Percentiles rank a stretch among this genome's conserved stretches.
These are phyloP conservation scores for Penstemon barbatus DNA, from an alignment of 257 asterid genomes.

Conservation along the genomic window DNA sequence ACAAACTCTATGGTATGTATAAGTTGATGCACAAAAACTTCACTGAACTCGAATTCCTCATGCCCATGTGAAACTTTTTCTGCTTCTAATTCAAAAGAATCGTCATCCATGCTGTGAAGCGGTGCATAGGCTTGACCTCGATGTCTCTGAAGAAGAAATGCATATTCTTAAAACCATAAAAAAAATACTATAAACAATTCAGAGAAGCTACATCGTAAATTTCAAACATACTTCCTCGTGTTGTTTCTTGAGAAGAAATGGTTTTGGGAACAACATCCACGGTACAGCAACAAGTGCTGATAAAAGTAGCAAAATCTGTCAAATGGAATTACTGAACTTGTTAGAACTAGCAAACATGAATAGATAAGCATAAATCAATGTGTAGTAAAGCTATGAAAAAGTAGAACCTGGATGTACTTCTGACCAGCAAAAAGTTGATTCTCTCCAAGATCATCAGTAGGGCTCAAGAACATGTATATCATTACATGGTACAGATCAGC, in stretches of 20 bases:
- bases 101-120: slow-evolving; percentile 40
- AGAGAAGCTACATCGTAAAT: not conserved
- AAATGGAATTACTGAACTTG: slow-evolving; percentile 5
- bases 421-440: slow-evolving; percentile 62
- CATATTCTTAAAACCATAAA: slow-evolving; percentile 17
- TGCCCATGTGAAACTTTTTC: slow-evolving; percentile 42
- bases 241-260: slow-evolving; percentile 57
- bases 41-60: slow-evolving; percentile 61
- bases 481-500: slow-evolving; percentile 69
- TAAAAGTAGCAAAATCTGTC: slow-evolving; percentile 49
- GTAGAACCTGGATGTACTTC: slow-evolving; percentile 55
- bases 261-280: slow-evolving; percentile 71
- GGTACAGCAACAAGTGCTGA: slow-evolving; percentile 67
- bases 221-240: slow-evolving; percentile 49
- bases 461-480: slow-evolving; percentile 72
- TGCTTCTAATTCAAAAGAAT: slow-evolving; percentile 47
- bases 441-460: slow-evolving; percentile 61
- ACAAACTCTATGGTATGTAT: slow-evolving; percentile 71
- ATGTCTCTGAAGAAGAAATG: slow-evolving; percentile 47
- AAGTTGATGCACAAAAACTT: slow-evolving; percentile 65
- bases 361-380: not conserved
- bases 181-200: not conserved
- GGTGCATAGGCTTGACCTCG: slow-evolving; percentile 49
- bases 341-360: slow-evolving; percentile 11
- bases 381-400: slow-evolving; percentile 9